Percentiles rank a stretch among this genome's conserved stretches.
Evolutionary conservation across 2,329 filamentous ascomycete species (phyloP).

Genomic region (Fusarium virguliforme): DNA sequence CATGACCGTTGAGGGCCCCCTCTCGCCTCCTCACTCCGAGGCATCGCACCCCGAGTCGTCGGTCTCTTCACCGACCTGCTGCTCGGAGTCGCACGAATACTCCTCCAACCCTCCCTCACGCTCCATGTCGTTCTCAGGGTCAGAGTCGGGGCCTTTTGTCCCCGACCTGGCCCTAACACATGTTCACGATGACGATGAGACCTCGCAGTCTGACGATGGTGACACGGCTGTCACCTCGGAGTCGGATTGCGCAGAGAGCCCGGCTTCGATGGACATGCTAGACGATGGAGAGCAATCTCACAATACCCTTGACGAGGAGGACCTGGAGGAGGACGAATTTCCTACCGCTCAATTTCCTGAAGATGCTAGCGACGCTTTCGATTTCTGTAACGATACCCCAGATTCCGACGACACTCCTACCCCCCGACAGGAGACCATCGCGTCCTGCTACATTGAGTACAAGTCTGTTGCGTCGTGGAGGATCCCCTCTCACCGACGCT

Average conservation of each 20-base stretch:
- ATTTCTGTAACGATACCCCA: constrained; percentile 56
- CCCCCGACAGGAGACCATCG: constrained; percentile 57
- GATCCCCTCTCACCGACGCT: constrained; percentile 55
- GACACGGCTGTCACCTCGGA: constrained; percentile 63
- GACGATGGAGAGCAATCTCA: constrained; percentile 53
- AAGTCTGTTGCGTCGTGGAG: constrained; percentile 54
- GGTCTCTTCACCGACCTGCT: constrained; percentile 57
- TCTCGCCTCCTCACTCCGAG: constrained; percentile 66
- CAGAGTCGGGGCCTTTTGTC: constrained; percentile 61
- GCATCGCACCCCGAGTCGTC: constrained; percentile 65
- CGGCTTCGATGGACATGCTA: constrained; percentile 54
- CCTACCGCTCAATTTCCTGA: constrained; percentile 60
- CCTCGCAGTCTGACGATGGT: constrained; percentile 63
- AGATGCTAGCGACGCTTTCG: constrained; percentile 57
- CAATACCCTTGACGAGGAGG: constrained; percentile 53
- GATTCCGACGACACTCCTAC: constrained; percentile 64
- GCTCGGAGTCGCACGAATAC: constrained; percentile 52
- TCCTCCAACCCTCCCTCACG: constrained; percentile 62
- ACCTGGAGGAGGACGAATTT: constrained; percentile 58
- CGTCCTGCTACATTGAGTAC: constrained; percentile 59
- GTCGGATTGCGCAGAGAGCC: constrained; percentile 63
- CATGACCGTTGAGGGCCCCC: constrained; percentile 47
- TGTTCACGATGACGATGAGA: constrained; percentile 60
- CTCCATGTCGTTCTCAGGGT: constrained; percentile 68
- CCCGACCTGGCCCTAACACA: constrained; percentile 52